Evolutionary conservation across 2,329 filamentous ascomycete genomes (phyloP).

Genomic region (Pseudogymnoascus sp.): DNA sequence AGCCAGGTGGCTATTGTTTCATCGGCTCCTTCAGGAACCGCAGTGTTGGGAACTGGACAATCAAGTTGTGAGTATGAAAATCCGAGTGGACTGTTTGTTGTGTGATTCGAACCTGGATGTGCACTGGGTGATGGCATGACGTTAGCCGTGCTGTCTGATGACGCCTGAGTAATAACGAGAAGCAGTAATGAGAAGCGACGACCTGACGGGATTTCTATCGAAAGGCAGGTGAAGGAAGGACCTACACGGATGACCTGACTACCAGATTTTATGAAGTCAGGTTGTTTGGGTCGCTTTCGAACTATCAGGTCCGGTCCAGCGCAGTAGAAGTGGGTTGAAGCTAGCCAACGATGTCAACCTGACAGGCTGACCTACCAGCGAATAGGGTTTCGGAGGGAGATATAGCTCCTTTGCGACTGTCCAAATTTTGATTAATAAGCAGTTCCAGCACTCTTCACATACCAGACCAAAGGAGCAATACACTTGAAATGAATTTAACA

Average conservation of each 20-base stretch:
- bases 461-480: not conserved
- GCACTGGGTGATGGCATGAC: slow-evolving; percentile 25
- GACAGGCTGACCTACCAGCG: slow-evolving; percentile 8
- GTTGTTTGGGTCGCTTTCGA: slow-evolving; percentile 5
- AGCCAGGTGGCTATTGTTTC: slow-evolving; percentile 26
- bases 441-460: not conserved
- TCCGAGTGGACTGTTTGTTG: slow-evolving; percentile 13
- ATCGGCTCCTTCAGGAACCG: slow-evolving; percentile 16
- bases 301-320: slow-evolving; percentile 7
- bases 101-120: slow-evolving; percentile 13
- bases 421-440: not conserved
- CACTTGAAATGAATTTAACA: not conserved
- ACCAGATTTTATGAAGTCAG: not conserved
- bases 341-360: slow-evolving; percentile 4
- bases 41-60: slow-evolving; percentile 18
- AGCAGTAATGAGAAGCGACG: not conserved
- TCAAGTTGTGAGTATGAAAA: slow-evolving; percentile 15
- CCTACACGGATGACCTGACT: slow-evolving; percentile 7
- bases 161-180: not conserved
- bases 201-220: not conserved
- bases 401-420: not conserved
- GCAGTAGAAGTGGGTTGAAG: not conserved
- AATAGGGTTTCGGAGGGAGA: not conserved
- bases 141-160: slow-evolving; percentile 24
- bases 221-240: not conserved